Evolutionary conservation across 306 rosid genomes (phyloP).

Genomic region (Cucumis cinereus): DNA sequence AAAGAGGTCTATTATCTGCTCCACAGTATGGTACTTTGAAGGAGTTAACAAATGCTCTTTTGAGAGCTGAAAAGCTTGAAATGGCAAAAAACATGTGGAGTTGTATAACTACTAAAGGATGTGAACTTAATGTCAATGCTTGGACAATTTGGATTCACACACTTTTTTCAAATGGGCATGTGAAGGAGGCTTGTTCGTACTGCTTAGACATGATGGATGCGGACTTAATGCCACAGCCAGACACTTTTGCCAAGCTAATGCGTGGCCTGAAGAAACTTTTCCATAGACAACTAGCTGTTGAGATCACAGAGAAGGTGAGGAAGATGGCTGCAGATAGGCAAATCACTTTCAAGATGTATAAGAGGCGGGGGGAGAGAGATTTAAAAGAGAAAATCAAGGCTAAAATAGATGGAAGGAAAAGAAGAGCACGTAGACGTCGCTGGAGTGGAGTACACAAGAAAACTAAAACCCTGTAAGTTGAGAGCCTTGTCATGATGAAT

Average conservation of each 20-base stretch:
- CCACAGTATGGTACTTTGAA: conserved; percentile 71
- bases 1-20: conserved; percentile 50
- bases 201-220: conserved; percentile 80
- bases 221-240: conserved; percentile 67
- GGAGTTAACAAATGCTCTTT: conserved; percentile 49
- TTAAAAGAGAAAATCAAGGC: conserved; percentile 55
- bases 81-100: conserved; percentile 77
- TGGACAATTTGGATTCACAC: conserved; percentile 94
- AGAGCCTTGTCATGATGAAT: background rate
- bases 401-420: conserved; percentile 60
- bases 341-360: conserved; percentile 74
- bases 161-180: conserved; percentile 66
- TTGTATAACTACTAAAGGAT: conserved; percentile 37
- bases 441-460: conserved; percentile 33
- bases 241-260: conserved; percentile 78
- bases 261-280: conserved; percentile 58
- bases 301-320: conserved; percentile 79
- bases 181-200: conserved; percentile 73
- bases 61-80: conserved; percentile 66
- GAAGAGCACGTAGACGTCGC: conserved; percentile 43
- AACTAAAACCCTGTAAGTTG: conserved; percentile 31
- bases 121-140: conserved; percentile 54
- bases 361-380: conserved; percentile 69
- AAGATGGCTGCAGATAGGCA: conserved; percentile 81
- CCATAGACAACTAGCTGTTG: conserved; percentile 48